Conservation (phyloP, 495 filamentous ascomycete species). For the Aspergillus baeticus region DNA sequence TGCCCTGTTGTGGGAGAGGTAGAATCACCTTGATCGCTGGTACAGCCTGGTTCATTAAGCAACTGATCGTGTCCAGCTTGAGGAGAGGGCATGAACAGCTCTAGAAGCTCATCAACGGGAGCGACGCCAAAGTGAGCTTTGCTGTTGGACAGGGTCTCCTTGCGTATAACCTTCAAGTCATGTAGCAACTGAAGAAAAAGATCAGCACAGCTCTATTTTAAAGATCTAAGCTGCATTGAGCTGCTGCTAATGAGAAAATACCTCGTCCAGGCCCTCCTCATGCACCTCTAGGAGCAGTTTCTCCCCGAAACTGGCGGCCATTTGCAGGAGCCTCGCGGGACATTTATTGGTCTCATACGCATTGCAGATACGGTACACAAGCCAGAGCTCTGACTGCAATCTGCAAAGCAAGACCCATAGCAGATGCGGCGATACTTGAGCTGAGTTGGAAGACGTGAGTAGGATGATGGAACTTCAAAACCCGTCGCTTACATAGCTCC, state of each 20-base stretch:
- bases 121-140: constrained; percentile 35
- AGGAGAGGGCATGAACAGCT: constrained; percentile 37
- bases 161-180: constrained; percentile 32
- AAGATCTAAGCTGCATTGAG: not conserved
- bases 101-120: constrained; percentile 48
- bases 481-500: not conserved
- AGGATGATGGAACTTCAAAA: not conserved
- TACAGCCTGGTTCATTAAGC: not conserved
- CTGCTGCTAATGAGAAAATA: constrained; percentile 27
- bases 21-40: constrained; percentile 8
- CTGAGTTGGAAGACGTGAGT: too few relatives aligned
- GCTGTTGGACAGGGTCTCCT: constrained; percentile 1
- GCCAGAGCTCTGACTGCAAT: not conserved
- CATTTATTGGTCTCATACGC: constrained; percentile 10
- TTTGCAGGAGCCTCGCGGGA: constrained; percentile 11
- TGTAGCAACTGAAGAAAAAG: constrained; percentile 45
- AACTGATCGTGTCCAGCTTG: not conserved
- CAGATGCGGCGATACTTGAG: not conserved
- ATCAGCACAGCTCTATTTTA: not conserved
- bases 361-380: not conserved
- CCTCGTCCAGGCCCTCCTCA: constrained; percentile 64
- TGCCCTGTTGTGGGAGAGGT: constrained; percentile 8
- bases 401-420: not conserved
- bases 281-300: constrained; percentile 64
- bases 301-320: constrained; percentile 53